phyloP scores from a whole-genome alignment of 345 rosid species.

The Iberis pinnata region DNA sequence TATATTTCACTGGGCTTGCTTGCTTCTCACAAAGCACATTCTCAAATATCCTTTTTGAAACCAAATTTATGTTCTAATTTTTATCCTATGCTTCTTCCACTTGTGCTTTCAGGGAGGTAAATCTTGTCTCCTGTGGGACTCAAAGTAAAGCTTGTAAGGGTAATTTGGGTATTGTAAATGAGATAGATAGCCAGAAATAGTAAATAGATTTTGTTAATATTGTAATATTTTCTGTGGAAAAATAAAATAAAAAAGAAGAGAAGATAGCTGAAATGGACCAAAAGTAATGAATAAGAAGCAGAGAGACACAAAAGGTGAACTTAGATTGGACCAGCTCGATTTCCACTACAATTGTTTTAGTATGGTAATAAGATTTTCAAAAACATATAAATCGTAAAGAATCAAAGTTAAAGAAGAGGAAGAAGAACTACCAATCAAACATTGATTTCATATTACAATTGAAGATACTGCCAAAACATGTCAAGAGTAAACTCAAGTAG shows the following conservation, averaged over 20 bases:
- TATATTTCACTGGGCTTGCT: slow-evolving; percentile 26
- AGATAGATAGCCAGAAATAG: slow-evolving; percentile 3
- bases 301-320: slow-evolving; percentile 28
- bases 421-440: slow-evolving; percentile 10
- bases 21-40: slow-evolving; percentile 44
- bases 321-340: slow-evolving; percentile 53
- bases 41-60: slow-evolving; percentile 47
- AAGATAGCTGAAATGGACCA: slow-evolving; percentile 35
- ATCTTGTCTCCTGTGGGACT: slow-evolving; percentile 26
- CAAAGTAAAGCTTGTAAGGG: slow-evolving; percentile 6
- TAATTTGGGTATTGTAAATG: slow-evolving; percentile 2
- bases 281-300: slow-evolving; percentile 14
- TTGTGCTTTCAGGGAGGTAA: slow-evolving; percentile 26
- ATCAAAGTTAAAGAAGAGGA: neutral
- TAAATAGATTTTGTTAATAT: slow-evolving; percentile 10
- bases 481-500: slow-evolving; percentile 16
- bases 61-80: slow-evolving; percentile 15
- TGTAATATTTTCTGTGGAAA: slow-evolving; percentile 19
- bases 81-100: slow-evolving; percentile 62
- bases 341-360: slow-evolving; percentile 40
- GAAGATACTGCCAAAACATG: slow-evolving; percentile 26
- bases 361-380: slow-evolving; percentile 25
- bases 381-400: slow-evolving; percentile 22
- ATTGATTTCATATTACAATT: slow-evolving; percentile 7
- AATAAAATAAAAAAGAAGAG: slow-evolving; percentile 11